Base-by-base conservation (phyloP, 495 filamentous ascomycete species). In the Astrothelium macrocarpum region DNA sequence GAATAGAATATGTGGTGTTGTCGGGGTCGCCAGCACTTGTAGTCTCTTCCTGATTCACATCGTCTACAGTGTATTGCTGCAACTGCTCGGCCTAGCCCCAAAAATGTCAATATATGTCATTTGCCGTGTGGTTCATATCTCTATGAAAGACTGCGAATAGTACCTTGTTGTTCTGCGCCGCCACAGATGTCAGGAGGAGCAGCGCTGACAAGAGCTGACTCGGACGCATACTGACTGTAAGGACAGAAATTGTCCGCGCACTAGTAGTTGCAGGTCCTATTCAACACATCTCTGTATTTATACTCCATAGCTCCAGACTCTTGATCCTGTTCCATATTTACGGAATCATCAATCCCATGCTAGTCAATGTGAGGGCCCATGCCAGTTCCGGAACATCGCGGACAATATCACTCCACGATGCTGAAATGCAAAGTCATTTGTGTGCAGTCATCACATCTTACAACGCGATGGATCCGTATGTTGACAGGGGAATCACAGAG, bases 1-100 rank as follows among this genome's bases (percentile, higher is more conserved):
- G 60, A 42, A 65, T 45, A n/a, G 64, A 66, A 36, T 63, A 29
- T 2, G 64, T 53, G 32, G 62, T 66, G 46, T 66, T 66, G 3
- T 29, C 62, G 29, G 18, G 64, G 10, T 65, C 64, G 7, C 62
- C 64, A 39, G 26, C 42, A 32, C 58, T 32, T 16, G 18, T 59
- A 12, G 64, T 64, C 26, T 66, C 64, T 26, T 31, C 49, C 43
- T 65, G 36, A 25, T 61, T 61, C 14, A 39, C 34, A 39, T 39
- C 34, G 14, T 39, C 14, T 5, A 39, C 34, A 39, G 14, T 39
- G 34, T 39, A 39, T 14, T 39, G 34, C 14, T 39, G 34, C 34
- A 39, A 14, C 34, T 39, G 34, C 34, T 39, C 34, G 14, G 34
- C 5, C 34, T 39, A 14, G 5, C 14, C 34, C 5, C 5, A 39